These are phyloP conservation scores for Rhodotorula sp. DNA, from an alignment of 1,284 basidiomycete genomes.

Conservation along the genomic window DNA sequence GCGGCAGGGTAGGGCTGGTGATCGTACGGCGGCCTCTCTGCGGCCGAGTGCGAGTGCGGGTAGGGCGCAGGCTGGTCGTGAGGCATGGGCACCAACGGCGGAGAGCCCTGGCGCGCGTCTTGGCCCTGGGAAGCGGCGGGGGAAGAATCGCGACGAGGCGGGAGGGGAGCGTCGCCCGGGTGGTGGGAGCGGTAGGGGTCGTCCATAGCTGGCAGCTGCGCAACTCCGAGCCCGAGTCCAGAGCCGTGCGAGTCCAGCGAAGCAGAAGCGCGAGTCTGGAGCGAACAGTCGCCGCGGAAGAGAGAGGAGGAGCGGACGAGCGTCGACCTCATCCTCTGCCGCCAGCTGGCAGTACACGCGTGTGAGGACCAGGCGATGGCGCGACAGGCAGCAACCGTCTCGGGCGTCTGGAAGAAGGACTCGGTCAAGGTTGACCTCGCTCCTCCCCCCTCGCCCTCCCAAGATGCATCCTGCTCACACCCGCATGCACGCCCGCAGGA, in stretches of 20 bases:
- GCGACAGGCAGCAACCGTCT: slow-evolving; percentile 1
- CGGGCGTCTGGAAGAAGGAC: slow-evolving; percentile 42
- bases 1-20: not conserved
- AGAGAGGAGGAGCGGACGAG: too few relatives aligned
- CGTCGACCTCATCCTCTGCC: too few relatives aligned
- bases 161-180: not conserved
- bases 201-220: not conserved
- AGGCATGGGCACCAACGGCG: slow-evolving; percentile 15
- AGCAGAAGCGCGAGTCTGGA: not conserved
- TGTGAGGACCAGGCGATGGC: slow-evolving; percentile 9
- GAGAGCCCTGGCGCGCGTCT: slow-evolving; percentile 8
- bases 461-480: not conserved
- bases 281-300: not conserved
- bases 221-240: not conserved
- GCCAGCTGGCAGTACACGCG: too few relatives aligned
- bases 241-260: not conserved
- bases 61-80: not conserved
- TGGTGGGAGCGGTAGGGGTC: not conserved
- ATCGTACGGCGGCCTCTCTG: not conserved
- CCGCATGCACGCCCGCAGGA: slow-evolving; percentile 60
- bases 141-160: too few relatives aligned
- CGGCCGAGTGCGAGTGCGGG: too few relatives aligned
- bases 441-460: not conserved
- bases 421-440: slow-evolving; percentile 33
- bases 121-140: not conserved